Evolutionary conservation across 1,139 yeast species (phyloP), one percentile per base, ranked within the genome.

Genomic region (Meyerozyma athensensis): DNA sequence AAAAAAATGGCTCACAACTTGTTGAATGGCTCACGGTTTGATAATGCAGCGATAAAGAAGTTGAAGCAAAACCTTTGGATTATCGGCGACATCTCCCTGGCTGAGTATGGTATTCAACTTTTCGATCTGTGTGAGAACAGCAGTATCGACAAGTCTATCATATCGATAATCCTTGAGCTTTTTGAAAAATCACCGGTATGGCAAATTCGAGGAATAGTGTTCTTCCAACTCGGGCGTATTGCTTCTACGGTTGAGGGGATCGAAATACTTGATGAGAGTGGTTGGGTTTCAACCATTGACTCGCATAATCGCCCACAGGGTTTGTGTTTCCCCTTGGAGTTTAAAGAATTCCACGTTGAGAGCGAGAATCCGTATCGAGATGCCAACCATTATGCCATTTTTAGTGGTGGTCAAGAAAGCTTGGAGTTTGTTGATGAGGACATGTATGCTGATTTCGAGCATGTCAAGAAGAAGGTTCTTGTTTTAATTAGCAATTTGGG

Each of bases 61-160:
- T 57, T 89, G 19, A 86, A 86, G 52, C 87, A 90, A 12, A 77
- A 84, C 35, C 54, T 90, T 35, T 92, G 97, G 97, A 83, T 95
- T 3, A 69, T 86, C 32, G 97, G 97, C 0, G 81, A 81, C 49
- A 80, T 89, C 30, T 89, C 90, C 2, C 76, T 89, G 7, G 76
- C 84, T 1, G 68, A 68, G 21, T 65, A 70, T 39, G 96, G 96
- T 0, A 77, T 83, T 21, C 76, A 77, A 33, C 65, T 86, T 30
- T 58, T 87, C 34, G 87, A 83, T 49, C 73, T 82, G 14, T 64
- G 77, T 41, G 59, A 61, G 46, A 54, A 44, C 37, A 42, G 43
- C 22, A 74, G 72, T 8, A 63, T 77, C n/a, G 75, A 78, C 5
- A 72, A 68, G 34, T 78, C 77, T 42, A 72, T 82, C 31, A 69